Conservation (phyloP, 139 green algal species). For the Monoraphidium neglectum region DNA sequence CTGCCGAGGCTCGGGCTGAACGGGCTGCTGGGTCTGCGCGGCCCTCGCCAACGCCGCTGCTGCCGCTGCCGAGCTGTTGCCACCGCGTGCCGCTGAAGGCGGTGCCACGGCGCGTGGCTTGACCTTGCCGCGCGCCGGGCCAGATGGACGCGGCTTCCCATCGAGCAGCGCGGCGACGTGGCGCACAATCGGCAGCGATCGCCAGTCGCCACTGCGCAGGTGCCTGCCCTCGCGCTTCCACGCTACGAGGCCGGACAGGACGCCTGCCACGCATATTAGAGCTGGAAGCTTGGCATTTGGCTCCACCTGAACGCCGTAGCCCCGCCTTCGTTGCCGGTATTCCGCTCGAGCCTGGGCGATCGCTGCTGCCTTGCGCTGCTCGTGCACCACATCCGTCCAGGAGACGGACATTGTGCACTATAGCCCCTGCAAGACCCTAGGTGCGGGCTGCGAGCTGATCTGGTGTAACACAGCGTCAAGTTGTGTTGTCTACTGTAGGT, state of each 20-base stretch:
- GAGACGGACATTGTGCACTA: no score
- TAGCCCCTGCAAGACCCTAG: no score
- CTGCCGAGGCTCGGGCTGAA: no score
- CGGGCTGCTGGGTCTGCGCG: no score
- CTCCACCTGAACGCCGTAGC: constrained; percentile 9
- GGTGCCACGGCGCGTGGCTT: constrained; percentile 9
- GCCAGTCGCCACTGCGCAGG: constrained; percentile 9
- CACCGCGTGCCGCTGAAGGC: no score
- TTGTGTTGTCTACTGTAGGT: no score
- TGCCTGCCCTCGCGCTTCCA: constrained; percentile 11
- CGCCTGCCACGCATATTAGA: not conserved
- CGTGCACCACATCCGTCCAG: constrained; percentile 18
- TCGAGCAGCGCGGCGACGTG: constrained; percentile 5
- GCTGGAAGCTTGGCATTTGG: constrained; percentile 11
- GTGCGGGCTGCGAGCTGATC: no score
- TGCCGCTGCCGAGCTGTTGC: no score
- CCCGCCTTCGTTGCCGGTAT: constrained; percentile 5
- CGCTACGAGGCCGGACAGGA: constrained; percentile 3
- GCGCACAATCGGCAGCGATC: not conserved
- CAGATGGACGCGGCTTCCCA: not conserved
- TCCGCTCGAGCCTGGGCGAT: constrained; percentile 5
- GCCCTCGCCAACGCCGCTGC: no score
- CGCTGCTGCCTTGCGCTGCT: constrained; percentile 3
- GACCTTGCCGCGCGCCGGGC: not conserved
- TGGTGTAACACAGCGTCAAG: no score